These are phyloP conservation scores for Lactarius hatsudake DNA, from an alignment of 768 basidiomycete genomes.

Conservation along the genomic window DNA sequence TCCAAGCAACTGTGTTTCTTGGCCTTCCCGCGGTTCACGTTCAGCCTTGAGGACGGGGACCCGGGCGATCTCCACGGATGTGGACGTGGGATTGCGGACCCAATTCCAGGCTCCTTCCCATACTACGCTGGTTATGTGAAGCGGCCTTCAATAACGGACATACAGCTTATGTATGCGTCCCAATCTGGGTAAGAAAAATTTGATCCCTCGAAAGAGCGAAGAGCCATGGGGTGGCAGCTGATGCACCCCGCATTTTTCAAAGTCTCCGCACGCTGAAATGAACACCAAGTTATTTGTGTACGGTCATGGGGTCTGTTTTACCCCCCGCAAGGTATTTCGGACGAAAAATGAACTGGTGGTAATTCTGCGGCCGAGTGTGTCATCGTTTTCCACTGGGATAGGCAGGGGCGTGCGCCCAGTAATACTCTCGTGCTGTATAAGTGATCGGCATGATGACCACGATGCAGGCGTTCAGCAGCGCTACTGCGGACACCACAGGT, in stretches of 20 bases:
- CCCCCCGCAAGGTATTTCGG: neutral
- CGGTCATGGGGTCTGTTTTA: neutral
- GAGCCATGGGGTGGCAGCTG: neutral
- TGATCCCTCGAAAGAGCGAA: neutral
- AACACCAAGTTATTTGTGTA: neutral
- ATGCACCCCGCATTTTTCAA: neutral
- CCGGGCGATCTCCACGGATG: slow-evolving; percentile 10
- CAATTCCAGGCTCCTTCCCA: slow-evolving; percentile 20
- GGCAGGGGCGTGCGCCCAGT: slow-evolving; percentile 3
- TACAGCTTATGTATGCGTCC: slow-evolving; percentile 6
- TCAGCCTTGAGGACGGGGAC: slow-evolving; percentile 2
- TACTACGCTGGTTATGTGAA: slow-evolving; percentile 10
- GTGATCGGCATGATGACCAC: slow-evolving; percentile 17
- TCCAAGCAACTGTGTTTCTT: slow-evolving; percentile 2
- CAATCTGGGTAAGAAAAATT: slow-evolving; percentile 11
- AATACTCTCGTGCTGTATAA: neutral
- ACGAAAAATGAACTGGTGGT: neutral
- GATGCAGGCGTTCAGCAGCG: slow-evolving; percentile 7
- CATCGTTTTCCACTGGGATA: neutral
- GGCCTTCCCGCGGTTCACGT: neutral
- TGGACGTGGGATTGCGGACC: slow-evolving; percentile 2
- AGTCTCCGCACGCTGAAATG: neutral
- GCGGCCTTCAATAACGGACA: neutral
- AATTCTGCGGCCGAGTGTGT: slow-evolving; percentile 12
- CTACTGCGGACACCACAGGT: neutral